phyloP scores from a whole-genome alignment of 164 flowering plant genomes.

The Stephania yunnanensis region DNA sequence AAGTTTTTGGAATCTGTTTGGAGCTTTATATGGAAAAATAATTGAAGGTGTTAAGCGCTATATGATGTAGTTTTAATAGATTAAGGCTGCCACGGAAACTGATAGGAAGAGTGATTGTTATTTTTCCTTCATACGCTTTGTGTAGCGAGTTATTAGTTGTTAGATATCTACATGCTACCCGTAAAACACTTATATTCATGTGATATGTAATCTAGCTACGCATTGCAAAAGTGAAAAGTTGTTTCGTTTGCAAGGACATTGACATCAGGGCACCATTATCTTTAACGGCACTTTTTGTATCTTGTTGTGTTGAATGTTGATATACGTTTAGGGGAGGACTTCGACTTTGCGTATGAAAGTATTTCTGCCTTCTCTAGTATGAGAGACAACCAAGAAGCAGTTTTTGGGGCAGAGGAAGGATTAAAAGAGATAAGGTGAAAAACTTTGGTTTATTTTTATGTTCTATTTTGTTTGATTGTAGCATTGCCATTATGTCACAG shows the following conservation, averaged over 20 bases:
- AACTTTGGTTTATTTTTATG: background rate
- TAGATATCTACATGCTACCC: background rate
- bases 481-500: conserved; percentile 89
- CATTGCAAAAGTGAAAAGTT: background rate
- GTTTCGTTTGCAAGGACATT: background rate
- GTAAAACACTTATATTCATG: background rate
- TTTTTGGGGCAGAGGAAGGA: conserved; percentile 90
- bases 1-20: too few species aligned
- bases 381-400: conserved; percentile 81
- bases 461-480: conserved; percentile 25
- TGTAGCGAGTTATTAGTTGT: background rate
- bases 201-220: background rate
- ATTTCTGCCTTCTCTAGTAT: conserved; percentile 88
- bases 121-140: background rate
- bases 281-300: background rate
- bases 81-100: background rate
- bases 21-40: too few species aligned
- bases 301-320: background rate
- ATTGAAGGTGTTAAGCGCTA: background rate
- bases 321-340: conserved; percentile 62
- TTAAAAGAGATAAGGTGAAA: conserved; percentile 72
- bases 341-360: conserved; percentile 90
- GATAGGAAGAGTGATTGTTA: background rate
- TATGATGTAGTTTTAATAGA: background rate
- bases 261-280: background rate